Evolutionary conservation across 129 eudicot species (phyloP), one percentile per base, ranked within the genome.

Genomic region (Dittrichia graveolens): DNA sequence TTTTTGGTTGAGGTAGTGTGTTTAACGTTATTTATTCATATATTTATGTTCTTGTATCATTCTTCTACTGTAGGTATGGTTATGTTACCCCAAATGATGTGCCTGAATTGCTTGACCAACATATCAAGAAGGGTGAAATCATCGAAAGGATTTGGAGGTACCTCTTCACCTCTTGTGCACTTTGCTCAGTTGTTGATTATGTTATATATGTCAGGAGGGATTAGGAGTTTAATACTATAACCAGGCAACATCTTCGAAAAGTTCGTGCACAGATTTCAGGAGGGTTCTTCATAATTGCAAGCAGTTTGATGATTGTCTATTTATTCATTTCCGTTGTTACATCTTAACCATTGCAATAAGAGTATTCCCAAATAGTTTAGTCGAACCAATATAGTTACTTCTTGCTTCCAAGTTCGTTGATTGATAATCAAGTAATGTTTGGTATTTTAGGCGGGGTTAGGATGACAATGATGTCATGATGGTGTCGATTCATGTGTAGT

Each of bases 91-190:
- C 97, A 9, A 41, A 58, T 77, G 98, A 94, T 73, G 97, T 94
- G 82, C 64, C 86, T 69, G 96, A 85, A 72, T 81, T 94, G 84
- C 83, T 94, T 57, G 95, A 90, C 81, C 88, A 78, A 49, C 95
- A 90, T 80, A 90, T 94, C 64, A 93, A 89, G 63, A 88, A 88
- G 79, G 96, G 95, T 15, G 89, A 94, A 79, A 74, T 94, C 78
- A 86, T 94, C 5, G 86, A 90, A 75, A 85, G 92, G 66, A 83
- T 94, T 52, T 94, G 98, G 98, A 94, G 98, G 98, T 94, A 78
- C 60, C 16, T 63, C 12, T 78, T 66, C 1, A 41, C 15, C 40
- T 75, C 31, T 18, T 43, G 42, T 38, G 41, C 7, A 61, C 75
- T 69, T 69, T 7, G 46, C 24, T 52, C 3, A 6, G 58, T 34